Base-by-base conservation (phyloP, 139 green algal genomes). In the Chlamydomonas applanata region DNA sequence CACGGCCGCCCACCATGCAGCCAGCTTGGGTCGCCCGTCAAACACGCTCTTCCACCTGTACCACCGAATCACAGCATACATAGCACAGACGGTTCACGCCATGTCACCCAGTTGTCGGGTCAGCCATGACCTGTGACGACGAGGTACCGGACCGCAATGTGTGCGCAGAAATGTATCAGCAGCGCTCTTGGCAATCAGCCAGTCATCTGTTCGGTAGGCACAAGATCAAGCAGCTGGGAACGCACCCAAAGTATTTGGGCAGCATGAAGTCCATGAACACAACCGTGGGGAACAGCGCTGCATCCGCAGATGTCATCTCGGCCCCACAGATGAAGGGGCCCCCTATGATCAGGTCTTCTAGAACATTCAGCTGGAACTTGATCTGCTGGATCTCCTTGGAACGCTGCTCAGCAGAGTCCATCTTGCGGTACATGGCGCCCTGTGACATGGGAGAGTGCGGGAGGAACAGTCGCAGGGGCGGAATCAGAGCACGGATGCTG, bases 241-340 rank as follows among this genome's bases (percentile, higher is more conserved):
- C n/a, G 64, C 64, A 71, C 17, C 91, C 90, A 75, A 95, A 96
- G 69, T 89, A 82, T 29, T 75, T 79, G 16, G 87, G 85, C 64
- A 95, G 79, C 11, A 94, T 93, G 79, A 83, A 83, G 0, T 74
- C 74, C 25, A 91, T 79, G 74, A 94, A 94, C n/a, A 92, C 80
- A 56, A 94, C 86, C 0, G 89, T 93, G 34, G 90, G 90, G 32
- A 94, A 85, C 46, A 95, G 71, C 1, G 90, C 83, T 3, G 69
- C 77, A 59, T 96, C 91, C 4, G 74, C 88, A 25, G 73, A 68
- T 3, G 69, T 82, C 7, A 86, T 70, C 53, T 83, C 66, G 25
- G 14, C n/a, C 60, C 86, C 86, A 2, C 73, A 71, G 2, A 90
- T 45, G 61, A 79, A 92, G 22, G 87, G 89, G 27, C 86, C 79